phyloP scores from a whole-genome alignment of 2,329 filamentous ascomycete genomes.

The Fusarium buxicola region DNA sequence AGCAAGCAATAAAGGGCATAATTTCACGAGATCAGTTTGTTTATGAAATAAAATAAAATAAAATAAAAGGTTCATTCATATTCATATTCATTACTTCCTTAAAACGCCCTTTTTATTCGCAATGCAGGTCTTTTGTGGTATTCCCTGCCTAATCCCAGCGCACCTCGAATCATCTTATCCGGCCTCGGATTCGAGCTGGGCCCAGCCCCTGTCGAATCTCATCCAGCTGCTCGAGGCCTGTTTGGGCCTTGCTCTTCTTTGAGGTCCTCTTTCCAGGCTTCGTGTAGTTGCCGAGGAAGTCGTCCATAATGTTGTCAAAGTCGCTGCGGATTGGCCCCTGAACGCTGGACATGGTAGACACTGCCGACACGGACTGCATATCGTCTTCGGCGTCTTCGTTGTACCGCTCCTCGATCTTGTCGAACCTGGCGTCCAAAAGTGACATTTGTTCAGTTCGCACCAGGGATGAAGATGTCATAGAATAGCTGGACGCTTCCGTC shows the following conservation, averaged over 20 bases:
- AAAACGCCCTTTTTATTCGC: constrained; percentile 28
- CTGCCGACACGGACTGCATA: constrained; percentile 67
- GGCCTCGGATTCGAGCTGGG: constrained; percentile 70
- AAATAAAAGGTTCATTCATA: constrained; percentile 21
- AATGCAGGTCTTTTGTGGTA: not conserved
- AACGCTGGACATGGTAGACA: constrained; percentile 74
- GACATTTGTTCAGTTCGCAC: constrained; percentile 88
- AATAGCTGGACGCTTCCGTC: constrained; percentile 88
- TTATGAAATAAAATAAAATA: not conserved
- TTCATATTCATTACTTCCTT: constrained; percentile 21
- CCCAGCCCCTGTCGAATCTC: constrained; percentile 87
- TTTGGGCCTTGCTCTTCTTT: constrained; percentile 84
- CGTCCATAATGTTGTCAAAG: constrained; percentile 92
- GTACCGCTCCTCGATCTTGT: constrained; percentile 86
- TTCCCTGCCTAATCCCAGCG: not conserved
- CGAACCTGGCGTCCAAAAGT: constrained; percentile 89
- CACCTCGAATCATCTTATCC: constrained; percentile 32
- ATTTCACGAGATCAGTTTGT: not conserved
- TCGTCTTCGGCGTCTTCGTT: constrained; percentile 63
- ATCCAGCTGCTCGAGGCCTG: constrained; percentile 88
- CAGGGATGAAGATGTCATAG: constrained; percentile 90
- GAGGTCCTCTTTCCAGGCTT: constrained; percentile 78
- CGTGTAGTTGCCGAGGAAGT: constrained; percentile 83
- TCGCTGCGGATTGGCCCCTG: constrained; percentile 77
- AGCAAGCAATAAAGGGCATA: not conserved